Conservation (phyloP, 2,329 filamentous ascomycete species). For the Myotisia sp. region DNA sequence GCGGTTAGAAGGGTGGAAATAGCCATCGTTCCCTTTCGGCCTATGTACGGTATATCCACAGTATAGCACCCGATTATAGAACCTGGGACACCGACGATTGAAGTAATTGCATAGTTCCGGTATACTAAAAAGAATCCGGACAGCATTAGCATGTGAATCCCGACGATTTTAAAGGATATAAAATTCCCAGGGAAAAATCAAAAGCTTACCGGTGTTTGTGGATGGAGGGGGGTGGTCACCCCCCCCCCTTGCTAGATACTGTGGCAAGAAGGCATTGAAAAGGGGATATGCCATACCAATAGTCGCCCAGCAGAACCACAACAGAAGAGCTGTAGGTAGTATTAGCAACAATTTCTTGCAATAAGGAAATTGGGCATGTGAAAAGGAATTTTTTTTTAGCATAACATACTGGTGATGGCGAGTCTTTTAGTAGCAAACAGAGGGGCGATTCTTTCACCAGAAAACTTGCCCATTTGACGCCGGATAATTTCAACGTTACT, state of each 20-base stretch:
- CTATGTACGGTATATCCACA: constrained; percentile 53
- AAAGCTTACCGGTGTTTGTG: constrained; percentile 21
- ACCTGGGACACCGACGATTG: constrained; percentile 61
- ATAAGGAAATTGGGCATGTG: constrained; percentile 29
- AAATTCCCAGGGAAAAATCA: neutral
- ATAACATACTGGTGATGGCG: constrained; percentile 32
- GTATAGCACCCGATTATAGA: constrained; percentile 60
- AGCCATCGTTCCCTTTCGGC: constrained; percentile 44
- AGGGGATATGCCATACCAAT: constrained; percentile 80
- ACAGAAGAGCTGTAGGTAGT: constrained; percentile 23
- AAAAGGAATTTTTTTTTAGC: neutral
- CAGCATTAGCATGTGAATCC: constrained; percentile 12
- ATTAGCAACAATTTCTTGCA: constrained; percentile 9
- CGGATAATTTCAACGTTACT: constrained; percentile 38
- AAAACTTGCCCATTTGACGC: constrained; percentile 52
- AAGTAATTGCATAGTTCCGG: constrained; percentile 71
- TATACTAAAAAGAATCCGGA: constrained; percentile 34
- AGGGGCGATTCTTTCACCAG: constrained; percentile 49
- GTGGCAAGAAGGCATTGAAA: constrained; percentile 82
- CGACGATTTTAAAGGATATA: neutral
- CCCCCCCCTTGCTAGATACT: constrained; percentile 55
- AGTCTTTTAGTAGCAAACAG: constrained; percentile 41
- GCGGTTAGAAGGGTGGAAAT: constrained; percentile 38
- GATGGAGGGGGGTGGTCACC: constrained; percentile 22
- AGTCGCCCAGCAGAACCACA: constrained; percentile 70